A percentile compares a stretch with the other conserved stretches of the same genome.
phyloP scores from a whole-genome alignment of 495 filamentous ascomycete species.

The Zalerion maritima region DNA sequence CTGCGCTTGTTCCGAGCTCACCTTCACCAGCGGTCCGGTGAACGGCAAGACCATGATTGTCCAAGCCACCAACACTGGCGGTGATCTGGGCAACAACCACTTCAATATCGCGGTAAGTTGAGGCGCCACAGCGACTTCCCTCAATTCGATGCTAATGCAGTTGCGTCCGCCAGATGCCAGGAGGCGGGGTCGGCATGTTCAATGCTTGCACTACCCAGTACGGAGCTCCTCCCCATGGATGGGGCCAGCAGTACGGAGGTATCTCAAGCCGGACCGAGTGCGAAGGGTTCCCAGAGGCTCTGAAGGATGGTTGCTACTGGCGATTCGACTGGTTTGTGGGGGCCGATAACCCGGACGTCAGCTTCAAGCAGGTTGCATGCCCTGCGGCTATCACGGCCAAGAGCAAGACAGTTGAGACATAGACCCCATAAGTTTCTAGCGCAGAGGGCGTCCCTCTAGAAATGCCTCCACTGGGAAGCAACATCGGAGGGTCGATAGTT shows the following conservation, averaged over 20 bases:
- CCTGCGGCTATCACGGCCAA: slow-evolving; percentile 43
- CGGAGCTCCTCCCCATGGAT: slow-evolving; percentile 39
- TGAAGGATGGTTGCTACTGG: slow-evolving; percentile 52
- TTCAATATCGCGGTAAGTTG: slow-evolving; percentile 44
- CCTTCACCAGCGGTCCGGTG: slow-evolving; percentile 43
- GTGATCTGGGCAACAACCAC: slow-evolving; percentile 42
- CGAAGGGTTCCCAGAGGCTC: slow-evolving; percentile 35
- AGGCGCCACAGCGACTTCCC: no score
- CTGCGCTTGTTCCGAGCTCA: slow-evolving; percentile 54
- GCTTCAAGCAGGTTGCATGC: slow-evolving; percentile 43
- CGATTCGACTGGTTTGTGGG: slow-evolving; percentile 53
- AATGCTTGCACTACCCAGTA: slow-evolving; percentile 49
- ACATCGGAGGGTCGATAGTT: no score
- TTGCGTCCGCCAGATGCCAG: slow-evolving; percentile 36
- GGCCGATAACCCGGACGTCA: slow-evolving; percentile 45
- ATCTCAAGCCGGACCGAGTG: slow-evolving; percentile 36
- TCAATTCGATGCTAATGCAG: no score
- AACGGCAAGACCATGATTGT: slow-evolving; percentile 50
- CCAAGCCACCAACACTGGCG: slow-evolving; percentile 53
- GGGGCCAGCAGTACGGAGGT: slow-evolving; percentile 52
- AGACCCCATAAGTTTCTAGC: no score
- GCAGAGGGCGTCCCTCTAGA: no score
- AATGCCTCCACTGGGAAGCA: no score
- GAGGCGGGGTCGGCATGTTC: slow-evolving; percentile 49
- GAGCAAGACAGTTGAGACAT: no score